phyloP scores from a whole-genome alignment of 768 basidiomycete species.

The Chalciporus chontae region DNA sequence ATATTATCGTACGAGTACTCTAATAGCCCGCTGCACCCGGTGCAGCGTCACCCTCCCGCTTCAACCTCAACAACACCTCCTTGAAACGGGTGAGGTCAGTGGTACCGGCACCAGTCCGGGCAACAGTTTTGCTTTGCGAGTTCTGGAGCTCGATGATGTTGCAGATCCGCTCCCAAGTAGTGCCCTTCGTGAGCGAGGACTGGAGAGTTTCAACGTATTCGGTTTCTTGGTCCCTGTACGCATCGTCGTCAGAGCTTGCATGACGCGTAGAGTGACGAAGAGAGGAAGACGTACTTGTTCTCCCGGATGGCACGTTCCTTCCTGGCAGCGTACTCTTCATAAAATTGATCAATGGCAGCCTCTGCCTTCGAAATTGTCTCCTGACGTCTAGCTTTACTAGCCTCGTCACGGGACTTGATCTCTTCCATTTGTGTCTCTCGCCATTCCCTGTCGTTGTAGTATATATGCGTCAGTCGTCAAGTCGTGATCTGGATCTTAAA shows the following conservation, averaged over 20 bases:
- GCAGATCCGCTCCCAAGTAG: conserved; percentile 95
- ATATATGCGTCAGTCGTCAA: neutral
- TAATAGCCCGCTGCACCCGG: conserved; percentile 94
- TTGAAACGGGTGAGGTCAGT: conserved; percentile 89
- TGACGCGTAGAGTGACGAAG: neutral
- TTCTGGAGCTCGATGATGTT: conserved; percentile 85
- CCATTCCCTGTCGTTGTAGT: conserved; percentile 63
- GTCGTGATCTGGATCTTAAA: neutral
- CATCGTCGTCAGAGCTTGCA: neutral
- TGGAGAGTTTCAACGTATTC: conserved; percentile 71
- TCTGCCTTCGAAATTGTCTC: conserved; percentile 85
- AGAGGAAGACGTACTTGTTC: conserved; percentile 69
- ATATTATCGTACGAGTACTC: conserved; percentile 7
- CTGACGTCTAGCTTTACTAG: conserved; percentile 69
- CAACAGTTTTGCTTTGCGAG: conserved; percentile 95
- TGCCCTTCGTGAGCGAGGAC: conserved; percentile 78
- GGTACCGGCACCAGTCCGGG: conserved; percentile 80
- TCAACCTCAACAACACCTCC: conserved; percentile 85
- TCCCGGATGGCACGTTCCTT: conserved; percentile 89
- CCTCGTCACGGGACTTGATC: conserved; percentile 80
- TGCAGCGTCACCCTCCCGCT: conserved; percentile 85
- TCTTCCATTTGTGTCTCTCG: conserved; percentile 81
- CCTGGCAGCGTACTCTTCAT: conserved; percentile 81
- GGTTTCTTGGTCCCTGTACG: conserved; percentile 76
- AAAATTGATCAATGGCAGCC: conserved; percentile 84